Base-by-base conservation (phyloP, 2,329 filamentous ascomycete genomes). In the Ophiocordyceps polyrhachis-furcata region DNA sequence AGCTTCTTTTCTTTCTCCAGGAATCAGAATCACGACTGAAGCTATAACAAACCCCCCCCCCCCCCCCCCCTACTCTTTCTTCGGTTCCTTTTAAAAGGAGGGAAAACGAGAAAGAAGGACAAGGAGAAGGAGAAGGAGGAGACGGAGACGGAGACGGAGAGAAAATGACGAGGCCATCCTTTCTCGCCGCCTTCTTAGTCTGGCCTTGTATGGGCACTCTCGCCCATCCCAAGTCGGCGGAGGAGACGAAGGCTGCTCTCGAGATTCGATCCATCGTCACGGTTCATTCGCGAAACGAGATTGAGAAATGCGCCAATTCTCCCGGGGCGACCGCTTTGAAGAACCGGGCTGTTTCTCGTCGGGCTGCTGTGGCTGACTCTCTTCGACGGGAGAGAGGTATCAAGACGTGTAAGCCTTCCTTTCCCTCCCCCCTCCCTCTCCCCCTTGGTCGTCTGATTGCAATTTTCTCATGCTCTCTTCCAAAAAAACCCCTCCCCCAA, bases 161-260 rank as follows among this genome's bases (percentile, higher is more conserved):
- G 17, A 37, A 7, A 31, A 47, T 47, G 46, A 13, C 43, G 4
- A 43, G 40, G 17, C 49, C 56, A 21, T 54, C 54, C 43, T 43
- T 51, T 38, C 32, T 58, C 46, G 52, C 52, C 8, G 45, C 56
- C 47, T 49, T 53, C 31, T 45, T 58, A 46, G 56, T 53, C 50
- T 44, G 56, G 25, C 25, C 25, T 35, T 51, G 49, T 13, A 50
- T 48, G 19, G 47, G 46, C 28, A 54, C 49, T 25, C 43, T 53
- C 43, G 52, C 48, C 31, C 49, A 46, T 38, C 50, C 52, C 45
- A 47, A 46, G 20, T 46, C 48, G 14, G 19, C 42, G 4, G 46
- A 49, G 21, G 48, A 25, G 25, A 45, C 37, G 14, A 35, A 28
- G 12, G 42, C 43, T 6, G 43, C 45, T 9, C 20, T 45, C 28